Evolutionary conservation across 495 filamentous ascomycete genomes (phyloP), one percentile per base, ranked within the genome.

Genomic region (Penicillium crystallinum): DNA sequence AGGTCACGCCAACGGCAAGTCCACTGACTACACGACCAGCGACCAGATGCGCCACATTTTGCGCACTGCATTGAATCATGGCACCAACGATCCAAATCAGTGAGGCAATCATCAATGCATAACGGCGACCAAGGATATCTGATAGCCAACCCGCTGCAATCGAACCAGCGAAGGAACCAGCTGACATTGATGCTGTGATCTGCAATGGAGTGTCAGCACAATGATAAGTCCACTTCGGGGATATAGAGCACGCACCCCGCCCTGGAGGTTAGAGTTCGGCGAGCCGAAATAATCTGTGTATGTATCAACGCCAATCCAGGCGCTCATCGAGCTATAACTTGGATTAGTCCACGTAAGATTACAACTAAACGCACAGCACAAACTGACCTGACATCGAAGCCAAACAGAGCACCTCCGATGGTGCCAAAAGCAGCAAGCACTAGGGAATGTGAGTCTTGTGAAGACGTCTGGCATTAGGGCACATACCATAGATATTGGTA

Each of bases 11-110:
- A 31, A 61, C 58, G 8, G 54, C 31, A 18, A 61, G 55, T 0
- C 58, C 58, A 35, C 57, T 61, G 11, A 57, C 23, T 25, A 61
- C 31, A 2, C 58, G 58, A 2, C 54, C 49, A 2, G 57, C 58
- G 25, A 61, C 55, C 14, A 61, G 35, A 54, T 57, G 57, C 5
- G 58, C 33, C 11, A 55, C 51, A 44, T 61, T 46, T 15, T 61
- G 58, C 23, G 57, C 58, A 19, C 81, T 71, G 42, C 81, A 81
- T 65, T 89, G 85, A 14, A 90, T 67, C 15, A 84, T 74, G 0
- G 87, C 85, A 3, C 86, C 87, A 33, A 83, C 68, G 19, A 91
- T 75, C 87, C 86, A 90, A 58, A 80, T 83, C 8, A 87, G 37
- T 53, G 82, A 89, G 10, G 83, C 83, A 49, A 85, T 72, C 67